Conservation (phyloP, 805 yeast genomes). For the Myxozyma nipponensis region DNA sequence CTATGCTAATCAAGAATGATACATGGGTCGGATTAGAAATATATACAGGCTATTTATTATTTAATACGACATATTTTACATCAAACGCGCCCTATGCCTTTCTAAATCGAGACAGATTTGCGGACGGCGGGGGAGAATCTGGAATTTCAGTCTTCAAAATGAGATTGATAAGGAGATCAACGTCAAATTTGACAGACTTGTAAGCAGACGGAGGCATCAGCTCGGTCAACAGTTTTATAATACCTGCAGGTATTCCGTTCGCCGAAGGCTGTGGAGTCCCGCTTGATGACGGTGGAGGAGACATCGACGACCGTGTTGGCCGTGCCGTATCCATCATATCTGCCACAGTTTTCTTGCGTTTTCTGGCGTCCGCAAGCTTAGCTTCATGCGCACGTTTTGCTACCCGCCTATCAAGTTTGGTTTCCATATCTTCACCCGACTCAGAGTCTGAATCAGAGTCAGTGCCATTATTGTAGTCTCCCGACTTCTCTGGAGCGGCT, state of each 20-base stretch:
- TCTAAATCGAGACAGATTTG: constrained; percentile 16
- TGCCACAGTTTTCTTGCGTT: constrained; percentile 6
- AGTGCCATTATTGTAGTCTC: neutral
- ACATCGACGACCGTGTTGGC: neutral
- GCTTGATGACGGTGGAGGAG: neutral
- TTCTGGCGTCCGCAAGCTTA: constrained; percentile 6
- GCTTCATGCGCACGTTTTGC: constrained; percentile 7
- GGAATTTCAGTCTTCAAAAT: constrained; percentile 33
- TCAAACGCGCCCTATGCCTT: constrained; percentile 2
- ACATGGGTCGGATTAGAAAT: no score
- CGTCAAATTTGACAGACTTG: constrained; percentile 52
- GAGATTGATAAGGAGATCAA: constrained; percentile 47
- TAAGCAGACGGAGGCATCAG: constrained; percentile 61
- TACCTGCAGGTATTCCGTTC: constrained; percentile 29
- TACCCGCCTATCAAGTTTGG: constrained; percentile 1
- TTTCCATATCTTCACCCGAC: constrained; percentile 10
- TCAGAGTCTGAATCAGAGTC: constrained; percentile 6
- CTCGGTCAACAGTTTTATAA: constrained; percentile 49
- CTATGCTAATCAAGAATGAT: no score
- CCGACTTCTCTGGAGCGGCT: neutral
- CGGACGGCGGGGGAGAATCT: constrained; percentile 16
- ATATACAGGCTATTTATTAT: no score
- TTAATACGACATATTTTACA: no score
- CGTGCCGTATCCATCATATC: neutral
- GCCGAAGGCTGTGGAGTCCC: constrained; percentile 6